Evolutionary conservation across 1,139 yeast species (phyloP).

Genomic region (Blastobotrys raffinosifermentans): DNA sequence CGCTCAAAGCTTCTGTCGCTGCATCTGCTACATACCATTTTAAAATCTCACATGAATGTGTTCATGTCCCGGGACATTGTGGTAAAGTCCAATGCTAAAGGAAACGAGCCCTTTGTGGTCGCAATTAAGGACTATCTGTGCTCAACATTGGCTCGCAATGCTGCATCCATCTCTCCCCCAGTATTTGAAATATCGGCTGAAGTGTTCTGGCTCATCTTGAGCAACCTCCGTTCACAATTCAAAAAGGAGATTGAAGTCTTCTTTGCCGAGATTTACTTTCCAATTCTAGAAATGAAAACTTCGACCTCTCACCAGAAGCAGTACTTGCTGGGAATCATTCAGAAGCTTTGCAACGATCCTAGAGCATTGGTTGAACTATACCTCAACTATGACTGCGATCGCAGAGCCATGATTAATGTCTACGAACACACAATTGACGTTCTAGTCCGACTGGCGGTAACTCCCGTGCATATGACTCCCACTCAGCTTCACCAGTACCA

Average conservation of each 20-base stretch:
- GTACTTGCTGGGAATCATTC: conserved; percentile 70
- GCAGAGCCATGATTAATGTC: conserved; percentile 67
- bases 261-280: conserved; percentile 88
- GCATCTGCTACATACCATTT: conserved; percentile 79
- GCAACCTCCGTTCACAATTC: conserved; percentile 79
- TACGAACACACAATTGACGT: conserved; percentile 79
- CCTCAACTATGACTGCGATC: conserved; percentile 90
- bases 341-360: conserved; percentile 81
- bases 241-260: conserved; percentile 92
- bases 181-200: conserved; percentile 90
- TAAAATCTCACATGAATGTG: conserved; percentile 79
- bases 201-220: conserved; percentile 83
- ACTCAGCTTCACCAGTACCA: conserved; percentile 61
- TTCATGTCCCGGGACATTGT: conserved; percentile 63
- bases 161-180: conserved; percentile 87
- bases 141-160: conserved; percentile 79
- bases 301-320: conserved; percentile 91
- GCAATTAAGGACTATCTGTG: conserved; percentile 84
- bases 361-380: conserved; percentile 87
- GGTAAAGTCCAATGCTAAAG: conserved; percentile 52
- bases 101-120: conserved; percentile 60
- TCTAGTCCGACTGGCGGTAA: conserved; percentile 64
- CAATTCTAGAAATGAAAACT: conserved; percentile 85
- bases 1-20: conserved; percentile 85
- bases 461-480: conserved; percentile 65